Conservation (phyloP, 129 eudicot genomes). For the Dittrichia graveolens region DNA sequence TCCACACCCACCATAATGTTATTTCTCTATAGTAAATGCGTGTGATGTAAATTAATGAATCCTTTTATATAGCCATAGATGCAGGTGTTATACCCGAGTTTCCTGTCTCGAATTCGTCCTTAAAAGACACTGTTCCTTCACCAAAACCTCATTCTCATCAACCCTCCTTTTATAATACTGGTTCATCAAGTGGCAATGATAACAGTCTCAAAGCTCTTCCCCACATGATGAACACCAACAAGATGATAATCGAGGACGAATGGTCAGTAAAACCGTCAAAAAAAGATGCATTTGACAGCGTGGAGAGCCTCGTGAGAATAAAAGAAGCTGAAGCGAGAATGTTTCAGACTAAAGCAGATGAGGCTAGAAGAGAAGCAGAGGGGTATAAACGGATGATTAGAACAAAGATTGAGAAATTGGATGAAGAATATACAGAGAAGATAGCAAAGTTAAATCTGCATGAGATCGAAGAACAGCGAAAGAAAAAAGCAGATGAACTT, state of each 20-base stretch:
- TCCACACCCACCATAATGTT: neutral
- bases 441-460: constrained; percentile 60
- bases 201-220: constrained; percentile 32
- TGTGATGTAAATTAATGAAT: neutral
- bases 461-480: constrained; percentile 65
- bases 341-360: constrained; percentile 81
- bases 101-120: constrained; percentile 39
- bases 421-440: constrained; percentile 65
- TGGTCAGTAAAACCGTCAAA: constrained; percentile 72
- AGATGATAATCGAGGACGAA: constrained; percentile 62
- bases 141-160: constrained; percentile 43
- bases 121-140: constrained; percentile 40
- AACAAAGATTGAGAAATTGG: constrained; percentile 61
- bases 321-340: constrained; percentile 87
- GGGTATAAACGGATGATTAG: constrained; percentile 58
- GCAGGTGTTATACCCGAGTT: constrained; percentile 46
- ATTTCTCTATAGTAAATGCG: too few species aligned
- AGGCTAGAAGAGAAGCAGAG: constrained; percentile 75
- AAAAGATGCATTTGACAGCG: constrained; percentile 63
- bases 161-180: constrained; percentile 46
- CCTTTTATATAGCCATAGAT: constrained; percentile 34
- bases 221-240: constrained; percentile 30
- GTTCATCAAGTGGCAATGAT: constrained; percentile 39
- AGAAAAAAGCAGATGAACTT: constrained; percentile 65
- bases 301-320: constrained; percentile 74